Percentiles rank a stretch among this genome's conserved stretches.
These are phyloP conservation scores for Isoetes engelmannii DNA, from an alignment of 83 land plant genomes.

Conservation along the genomic window DNA sequence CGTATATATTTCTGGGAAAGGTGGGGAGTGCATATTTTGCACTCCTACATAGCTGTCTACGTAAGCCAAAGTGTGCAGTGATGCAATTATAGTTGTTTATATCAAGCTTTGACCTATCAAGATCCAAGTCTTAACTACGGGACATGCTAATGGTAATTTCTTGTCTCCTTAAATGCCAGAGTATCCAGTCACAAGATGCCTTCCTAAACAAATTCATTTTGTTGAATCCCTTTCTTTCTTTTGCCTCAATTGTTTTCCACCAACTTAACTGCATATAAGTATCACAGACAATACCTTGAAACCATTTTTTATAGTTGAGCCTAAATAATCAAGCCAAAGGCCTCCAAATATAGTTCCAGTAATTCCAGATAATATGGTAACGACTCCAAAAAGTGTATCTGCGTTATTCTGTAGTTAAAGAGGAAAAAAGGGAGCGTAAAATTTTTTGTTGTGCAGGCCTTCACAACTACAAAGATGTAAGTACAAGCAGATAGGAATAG, in stretches of 20 bases:
- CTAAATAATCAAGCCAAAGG: conserved; percentile 57
- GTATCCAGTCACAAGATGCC: too few relatives aligned
- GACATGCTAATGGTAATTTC: too few relatives aligned
- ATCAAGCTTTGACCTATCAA: too few relatives aligned
- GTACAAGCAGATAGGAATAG: background rate
- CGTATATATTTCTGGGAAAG: too few relatives aligned
- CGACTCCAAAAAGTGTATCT: conserved; percentile 83
- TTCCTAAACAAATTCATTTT: too few relatives aligned
- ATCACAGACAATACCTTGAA: conserved; percentile 55
- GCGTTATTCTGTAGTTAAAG: conserved; percentile 61
- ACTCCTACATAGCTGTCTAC: background rate
- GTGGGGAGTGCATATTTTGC: background rate
- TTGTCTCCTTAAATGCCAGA: too few relatives aligned
- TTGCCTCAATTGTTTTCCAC: too few relatives aligned
- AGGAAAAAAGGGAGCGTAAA: background rate
- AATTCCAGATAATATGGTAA: conserved; percentile 85
- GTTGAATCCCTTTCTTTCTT: too few relatives aligned
- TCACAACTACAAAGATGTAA: background rate
- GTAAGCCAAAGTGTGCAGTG: background rate
- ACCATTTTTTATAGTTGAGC: conserved; percentile 69
- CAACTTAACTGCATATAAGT: too few relatives aligned
- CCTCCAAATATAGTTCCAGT: conserved; percentile 88
- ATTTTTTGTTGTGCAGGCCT: background rate
- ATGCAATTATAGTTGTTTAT: too few relatives aligned
- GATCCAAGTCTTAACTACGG: too few relatives aligned